Evolutionary conservation across 805 yeast species (phyloP), one percentile per base, ranked within the genome.

Genomic region (Jamesozyma rosinii): DNA sequence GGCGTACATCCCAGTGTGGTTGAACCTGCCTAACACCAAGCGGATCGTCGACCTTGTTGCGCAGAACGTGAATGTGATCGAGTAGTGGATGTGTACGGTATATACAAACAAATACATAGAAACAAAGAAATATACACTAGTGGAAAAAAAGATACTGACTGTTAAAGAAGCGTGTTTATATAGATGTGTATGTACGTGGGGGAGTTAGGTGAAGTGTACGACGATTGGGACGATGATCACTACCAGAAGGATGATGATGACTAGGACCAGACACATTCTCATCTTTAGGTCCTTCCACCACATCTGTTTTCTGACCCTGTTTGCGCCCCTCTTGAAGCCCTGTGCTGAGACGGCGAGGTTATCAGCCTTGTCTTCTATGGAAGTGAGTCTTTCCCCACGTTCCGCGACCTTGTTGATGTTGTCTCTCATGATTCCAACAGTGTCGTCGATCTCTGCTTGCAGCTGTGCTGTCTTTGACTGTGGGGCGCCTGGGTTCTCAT

Each of bases 281-380:
- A 92, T 83, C 71, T 92, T 92, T 77, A 92, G 75, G 64, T 90
- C 95, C 67, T 92, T 90, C 84, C 95, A 85, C 97, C 97, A 90
- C 97, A 90, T 90, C 61, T 89, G 95, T 66, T 89, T 90, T 68
- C 98, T 84, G 38, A 90, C 97, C 56, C 95, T 81, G 69, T 90
- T 90, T 46, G 98, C 97, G 34, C 96, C 95, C 63, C 95, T 77
- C 63, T 94, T 86, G 71, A 92, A 90, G 31, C 95, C 92, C 54
- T 86, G 90, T 9, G 98, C 97, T 38, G 86, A 77, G 38, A 81
- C 86, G 36, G 95, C 95, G 55, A 90, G 75, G 63, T 84, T 87
- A 58, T 88, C 95, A 9, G 97, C 92, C 62, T 88, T 85, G 62
- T 85, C 92, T 59, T 89, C 95, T 53, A 90, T 81, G 37, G 88